Evolutionary conservation across 2,329 filamentous ascomycete genomes (phyloP).

Genomic region (Xylaria sp.): DNA sequence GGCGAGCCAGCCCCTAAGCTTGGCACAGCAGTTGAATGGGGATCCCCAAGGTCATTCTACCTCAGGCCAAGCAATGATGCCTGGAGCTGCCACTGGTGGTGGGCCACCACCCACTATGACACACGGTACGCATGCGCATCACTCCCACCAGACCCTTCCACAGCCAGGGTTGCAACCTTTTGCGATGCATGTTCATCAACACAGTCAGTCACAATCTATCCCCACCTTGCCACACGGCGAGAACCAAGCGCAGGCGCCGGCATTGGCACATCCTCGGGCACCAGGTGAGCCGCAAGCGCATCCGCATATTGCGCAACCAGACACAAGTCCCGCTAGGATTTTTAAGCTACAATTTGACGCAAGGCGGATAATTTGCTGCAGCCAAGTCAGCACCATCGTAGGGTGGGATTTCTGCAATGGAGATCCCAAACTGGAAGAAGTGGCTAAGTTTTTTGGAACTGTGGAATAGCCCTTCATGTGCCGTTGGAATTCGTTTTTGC

Average conservation of each 20-base stretch:
- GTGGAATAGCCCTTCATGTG: constrained; percentile 50
- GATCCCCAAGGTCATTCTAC: constrained; percentile 13
- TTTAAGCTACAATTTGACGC: constrained; percentile 98
- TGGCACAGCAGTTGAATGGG: constrained; percentile 23
- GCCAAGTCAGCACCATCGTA: constrained; percentile 87
- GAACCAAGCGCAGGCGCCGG: constrained; percentile 18
- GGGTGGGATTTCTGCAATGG: constrained; percentile 97
- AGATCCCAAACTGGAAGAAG: constrained; percentile 79
- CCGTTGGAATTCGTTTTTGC: not conserved
- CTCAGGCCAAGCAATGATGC: not conserved
- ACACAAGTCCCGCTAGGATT: constrained; percentile 65
- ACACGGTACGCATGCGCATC: constrained; percentile 10
- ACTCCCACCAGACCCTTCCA: constrained; percentile 14
- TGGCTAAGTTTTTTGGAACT: constrained; percentile 75
- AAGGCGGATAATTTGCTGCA: constrained; percentile 90
- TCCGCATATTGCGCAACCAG: constrained; percentile 52
- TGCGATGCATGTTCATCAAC: constrained; percentile 6
- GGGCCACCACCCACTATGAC: constrained; percentile 17
- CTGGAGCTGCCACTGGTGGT: not conserved
- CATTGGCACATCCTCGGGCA: constrained; percentile 11
- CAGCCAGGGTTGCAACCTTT: constrained; percentile 3
- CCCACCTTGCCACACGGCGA: constrained; percentile 12
- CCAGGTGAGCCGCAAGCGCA: constrained; percentile 43
- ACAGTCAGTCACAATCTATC: not conserved
- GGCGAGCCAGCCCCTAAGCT: constrained; percentile 19